Base-by-base conservation (phyloP, 2,329 filamentous ascomycete genomes). In the Diaporthe citri region DNA sequence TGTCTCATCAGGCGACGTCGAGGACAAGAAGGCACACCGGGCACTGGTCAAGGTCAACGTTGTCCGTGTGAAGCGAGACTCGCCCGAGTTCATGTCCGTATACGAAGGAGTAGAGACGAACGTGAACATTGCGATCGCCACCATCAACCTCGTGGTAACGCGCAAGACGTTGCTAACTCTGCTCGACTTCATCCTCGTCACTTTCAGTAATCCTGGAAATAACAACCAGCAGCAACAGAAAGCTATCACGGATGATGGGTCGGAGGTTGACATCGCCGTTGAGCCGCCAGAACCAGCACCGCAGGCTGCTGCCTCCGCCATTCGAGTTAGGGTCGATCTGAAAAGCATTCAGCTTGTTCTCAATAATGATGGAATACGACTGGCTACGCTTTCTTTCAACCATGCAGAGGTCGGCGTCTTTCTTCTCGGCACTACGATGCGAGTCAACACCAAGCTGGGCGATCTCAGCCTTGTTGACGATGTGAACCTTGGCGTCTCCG, bases 31-130 rank as follows among this genome's bases (percentile, higher is more conserved):
- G 60, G 91, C 94, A 75, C 92, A 94, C 76, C 91, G 94, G 75
- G 95, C 97, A 79, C 89, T 99, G 17, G 94, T 99, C 78, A 92
- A 93, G 70, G 90, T 99, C 79, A 98, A 96, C 80, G 97, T 98
- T 80, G 89, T 95, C 76, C 95, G 94, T 81, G 95, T 98, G 75
- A 98, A 97, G 80, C 93, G 91, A 43, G 91, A 95, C 69, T 98
- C 97, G 2, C 97, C 97, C 0, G 96, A 99, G 81, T 98, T 98
- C 80, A 93, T 95, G 88, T 91, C 93, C 1, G 93, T 95, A 3
- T 98, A 97, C 79, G 95, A 98, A 80, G 95, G 96, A 1, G 93
- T 98, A 73, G 95, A 97, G 77, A 98, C 94, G 39, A 98, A 99
- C 79, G 89, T 99, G 59, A 95, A 97, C 76, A 93, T 97, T 2